Percentiles rank a stretch among this genome's conserved stretches.
phyloP scores from a whole-genome alignment of 2,329 filamentous ascomycete species.

The Beauveria rudraprayagi region DNA sequence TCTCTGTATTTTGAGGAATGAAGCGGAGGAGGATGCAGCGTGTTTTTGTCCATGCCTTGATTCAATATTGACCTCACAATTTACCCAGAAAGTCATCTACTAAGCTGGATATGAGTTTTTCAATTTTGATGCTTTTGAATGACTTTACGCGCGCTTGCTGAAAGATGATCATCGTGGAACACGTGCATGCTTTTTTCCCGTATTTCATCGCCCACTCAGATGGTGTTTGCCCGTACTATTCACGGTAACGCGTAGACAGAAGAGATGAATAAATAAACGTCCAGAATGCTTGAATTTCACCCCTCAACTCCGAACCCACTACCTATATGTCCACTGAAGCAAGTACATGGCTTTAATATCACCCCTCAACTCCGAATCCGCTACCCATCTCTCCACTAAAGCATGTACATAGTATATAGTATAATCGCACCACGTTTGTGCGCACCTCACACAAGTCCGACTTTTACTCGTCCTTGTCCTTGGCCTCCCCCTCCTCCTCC shows the following conservation, averaged over 20 bases:
- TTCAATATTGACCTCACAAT: neutral
- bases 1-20: neutral
- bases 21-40: neutral
- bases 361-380: neutral
- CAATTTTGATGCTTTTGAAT: too few species aligned
- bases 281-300: neutral
- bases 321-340: too few species aligned
- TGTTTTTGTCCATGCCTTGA: neutral
- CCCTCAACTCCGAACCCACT: neutral
- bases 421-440: too few species aligned
- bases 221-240: too few species aligned
- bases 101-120: neutral
- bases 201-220: neutral
- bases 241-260: neutral
- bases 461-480: constrained; percentile 23
- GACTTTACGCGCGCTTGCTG: too few species aligned
- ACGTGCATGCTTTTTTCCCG: neutral
- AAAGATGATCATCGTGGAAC: too few species aligned
- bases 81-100: neutral
- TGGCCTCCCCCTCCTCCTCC: constrained; percentile 26
- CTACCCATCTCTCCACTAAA: too few species aligned
- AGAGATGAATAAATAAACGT: neutral
- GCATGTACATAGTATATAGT: neutral
- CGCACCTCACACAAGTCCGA: too few species aligned
- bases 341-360: neutral